Percentiles rank a stretch among this genome's conserved stretches.
phyloP scores from a whole-genome alignment of 2,329 filamentous ascomycete genomes.

The Canariomyces notabilis region DNA sequence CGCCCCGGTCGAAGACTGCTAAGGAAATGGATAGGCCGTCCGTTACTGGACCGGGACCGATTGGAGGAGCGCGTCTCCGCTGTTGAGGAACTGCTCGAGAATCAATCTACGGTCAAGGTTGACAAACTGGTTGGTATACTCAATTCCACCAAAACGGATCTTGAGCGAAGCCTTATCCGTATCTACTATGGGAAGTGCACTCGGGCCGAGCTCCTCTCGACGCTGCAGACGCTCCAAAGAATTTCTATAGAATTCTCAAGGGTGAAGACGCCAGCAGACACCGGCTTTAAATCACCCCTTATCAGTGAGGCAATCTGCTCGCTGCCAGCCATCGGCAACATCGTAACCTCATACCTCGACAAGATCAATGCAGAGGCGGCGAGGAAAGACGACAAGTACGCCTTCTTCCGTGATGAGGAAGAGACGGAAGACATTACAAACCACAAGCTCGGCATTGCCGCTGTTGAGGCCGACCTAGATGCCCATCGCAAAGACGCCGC shows the following conservation, averaged over 20 bases:
- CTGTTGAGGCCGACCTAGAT: conserved; percentile 83
- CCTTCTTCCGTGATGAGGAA: conserved; percentile 81
- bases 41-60: conserved; percentile 68
- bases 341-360: conserved; percentile 70
- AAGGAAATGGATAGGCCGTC: conserved; percentile 91
- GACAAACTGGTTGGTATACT: conserved; percentile 72
- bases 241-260: conserved; percentile 72
- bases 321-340: conserved; percentile 70
- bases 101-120: conserved; percentile 59
- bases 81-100: conserved; percentile 77
- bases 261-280: conserved; percentile 59
- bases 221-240: conserved; percentile 78
- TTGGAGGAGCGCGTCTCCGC: conserved; percentile 77
- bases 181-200: conserved; percentile 98
- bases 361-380: conserved; percentile 82
- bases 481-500: conserved; percentile 69
- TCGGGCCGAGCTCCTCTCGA: conserved; percentile 76
- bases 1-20: conserved; percentile 83
- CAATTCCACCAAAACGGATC: conserved; percentile 66
- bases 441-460: conserved; percentile 86
- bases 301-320: conserved; percentile 67
- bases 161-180: conserved; percentile 88
- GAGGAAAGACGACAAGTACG: conserved; percentile 83
- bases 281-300: conserved; percentile 66
- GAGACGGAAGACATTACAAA: conserved; percentile 87